Percentiles rank a stretch among this genome's conserved stretches.
Conservation (phyloP, 106 monocot species). For the Acanthochlamys bracteata region DNA sequence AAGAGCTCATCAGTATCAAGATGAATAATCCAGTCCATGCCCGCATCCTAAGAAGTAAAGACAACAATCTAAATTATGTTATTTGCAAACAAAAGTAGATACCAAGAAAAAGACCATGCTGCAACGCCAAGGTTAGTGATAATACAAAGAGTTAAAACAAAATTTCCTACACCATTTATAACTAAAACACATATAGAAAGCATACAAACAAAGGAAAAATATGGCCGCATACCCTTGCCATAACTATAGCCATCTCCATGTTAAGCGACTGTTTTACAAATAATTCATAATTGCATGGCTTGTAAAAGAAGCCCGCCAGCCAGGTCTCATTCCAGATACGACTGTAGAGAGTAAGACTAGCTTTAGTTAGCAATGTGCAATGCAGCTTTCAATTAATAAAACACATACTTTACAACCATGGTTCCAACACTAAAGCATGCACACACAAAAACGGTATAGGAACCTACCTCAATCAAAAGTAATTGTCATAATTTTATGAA, state of each 20-base stretch:
- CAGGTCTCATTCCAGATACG: conserved; percentile 96
- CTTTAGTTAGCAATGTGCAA: neutral
- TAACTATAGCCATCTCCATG: conserved; percentile 97
- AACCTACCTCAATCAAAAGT: no score
- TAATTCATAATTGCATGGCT: conserved; percentile 90
- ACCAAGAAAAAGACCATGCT: neutral
- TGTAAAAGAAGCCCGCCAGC: conserved; percentile 86
- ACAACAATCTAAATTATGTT: neutral
- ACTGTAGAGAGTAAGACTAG: conserved; percentile 30
- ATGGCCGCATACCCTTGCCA: conserved; percentile 94
- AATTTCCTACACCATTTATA: no score
- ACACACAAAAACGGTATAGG: no score
- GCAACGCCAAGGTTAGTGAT: neutral
- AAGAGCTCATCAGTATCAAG: conserved; percentile 93
- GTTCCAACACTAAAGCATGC: no score
- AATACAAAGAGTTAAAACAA: neutral
- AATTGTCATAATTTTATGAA: no score
- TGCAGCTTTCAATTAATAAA: no score
- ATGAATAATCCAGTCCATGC: conserved; percentile 97
- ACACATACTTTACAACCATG: no score
- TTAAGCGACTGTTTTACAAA: conserved; percentile 95
- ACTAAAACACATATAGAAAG: neutral
- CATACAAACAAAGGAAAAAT: no score
- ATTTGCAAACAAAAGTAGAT: neutral
- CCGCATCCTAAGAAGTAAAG: conserved; percentile 51